Conservation (phyloP, 2,329 filamentous ascomycete species). For the Trichoderma pleuroti region DNA sequence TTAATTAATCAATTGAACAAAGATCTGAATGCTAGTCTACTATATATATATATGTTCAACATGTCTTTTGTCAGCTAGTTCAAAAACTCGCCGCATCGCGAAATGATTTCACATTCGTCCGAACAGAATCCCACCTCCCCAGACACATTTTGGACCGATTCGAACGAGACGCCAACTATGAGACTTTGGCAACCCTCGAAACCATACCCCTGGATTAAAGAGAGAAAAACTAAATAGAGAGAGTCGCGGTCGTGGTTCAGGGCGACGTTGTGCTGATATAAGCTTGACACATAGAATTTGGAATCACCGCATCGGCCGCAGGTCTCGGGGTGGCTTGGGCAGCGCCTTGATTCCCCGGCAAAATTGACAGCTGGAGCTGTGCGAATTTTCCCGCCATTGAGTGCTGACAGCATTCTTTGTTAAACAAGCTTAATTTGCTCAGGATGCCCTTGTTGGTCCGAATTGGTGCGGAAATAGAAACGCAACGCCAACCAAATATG, state of each 20-base stretch:
- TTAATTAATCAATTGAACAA: not conserved
- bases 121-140: not conserved
- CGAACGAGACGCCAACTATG: not conserved
- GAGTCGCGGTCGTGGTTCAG: not conserved
- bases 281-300: constrained; percentile 15
- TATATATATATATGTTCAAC: not conserved
- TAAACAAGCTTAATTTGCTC: not conserved
- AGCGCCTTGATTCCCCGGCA: not conserved
- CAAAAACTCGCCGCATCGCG: not conserved
- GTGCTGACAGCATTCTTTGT: not conserved
- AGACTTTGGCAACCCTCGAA: not conserved
- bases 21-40: not conserved
- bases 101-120: not conserved
- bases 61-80: not conserved
- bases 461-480: not conserved
- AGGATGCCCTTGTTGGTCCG: not conserved
- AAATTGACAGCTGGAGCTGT: not conserved
- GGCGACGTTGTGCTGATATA: not conserved
- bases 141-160: not conserved
- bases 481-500: not conserved
- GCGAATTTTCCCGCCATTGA: not conserved
- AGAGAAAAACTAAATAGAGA: not conserved
- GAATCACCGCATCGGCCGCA: not conserved
- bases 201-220: not conserved
- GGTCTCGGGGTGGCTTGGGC: not conserved